Evolutionary conservation across 225 moss, liverwort and hornwort species (phyloP).

Genomic region (Thuidium tamariscinum): DNA sequence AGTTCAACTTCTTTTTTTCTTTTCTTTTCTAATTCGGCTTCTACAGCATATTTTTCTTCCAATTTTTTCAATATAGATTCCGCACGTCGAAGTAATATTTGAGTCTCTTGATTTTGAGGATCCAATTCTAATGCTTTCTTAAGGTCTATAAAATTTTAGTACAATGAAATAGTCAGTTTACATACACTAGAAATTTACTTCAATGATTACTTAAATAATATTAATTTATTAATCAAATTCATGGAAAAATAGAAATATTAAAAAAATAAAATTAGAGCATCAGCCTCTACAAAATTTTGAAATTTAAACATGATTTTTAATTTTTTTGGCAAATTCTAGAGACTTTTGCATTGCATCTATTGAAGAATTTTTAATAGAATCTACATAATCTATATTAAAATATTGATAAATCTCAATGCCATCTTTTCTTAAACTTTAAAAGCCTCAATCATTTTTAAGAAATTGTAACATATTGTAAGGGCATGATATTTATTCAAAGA

Average conservation of each 20-base stretch:
- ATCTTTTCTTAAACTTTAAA: background rate
- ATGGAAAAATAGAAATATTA: no score
- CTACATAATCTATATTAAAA: background rate
- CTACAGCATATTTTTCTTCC: background rate
- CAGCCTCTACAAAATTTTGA: fast-evolving
- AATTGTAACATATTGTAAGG: background rate
- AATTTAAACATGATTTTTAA: no score
- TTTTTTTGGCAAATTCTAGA: background rate
- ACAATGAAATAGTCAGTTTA: background rate
- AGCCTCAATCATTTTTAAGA: background rate
- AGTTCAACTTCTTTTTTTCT: background rate
- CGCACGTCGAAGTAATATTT: background rate
- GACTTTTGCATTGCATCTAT: no score
- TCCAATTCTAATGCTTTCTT: slow-evolving; percentile 4
- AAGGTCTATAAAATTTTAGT: background rate
- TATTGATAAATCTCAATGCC: background rate
- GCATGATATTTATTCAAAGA: no score
- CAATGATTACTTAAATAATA: background rate
- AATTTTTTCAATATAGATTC: background rate
- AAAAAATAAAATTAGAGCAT: background rate
- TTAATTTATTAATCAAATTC: no score
- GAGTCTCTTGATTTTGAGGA: slow-evolving; percentile 14
- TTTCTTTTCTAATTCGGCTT: background rate
- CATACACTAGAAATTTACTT: background rate
- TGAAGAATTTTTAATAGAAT: background rate